Evolutionary conservation across 2,329 filamentous ascomycete species (phyloP).

Genomic region (Fusarium pininemorale): DNA sequence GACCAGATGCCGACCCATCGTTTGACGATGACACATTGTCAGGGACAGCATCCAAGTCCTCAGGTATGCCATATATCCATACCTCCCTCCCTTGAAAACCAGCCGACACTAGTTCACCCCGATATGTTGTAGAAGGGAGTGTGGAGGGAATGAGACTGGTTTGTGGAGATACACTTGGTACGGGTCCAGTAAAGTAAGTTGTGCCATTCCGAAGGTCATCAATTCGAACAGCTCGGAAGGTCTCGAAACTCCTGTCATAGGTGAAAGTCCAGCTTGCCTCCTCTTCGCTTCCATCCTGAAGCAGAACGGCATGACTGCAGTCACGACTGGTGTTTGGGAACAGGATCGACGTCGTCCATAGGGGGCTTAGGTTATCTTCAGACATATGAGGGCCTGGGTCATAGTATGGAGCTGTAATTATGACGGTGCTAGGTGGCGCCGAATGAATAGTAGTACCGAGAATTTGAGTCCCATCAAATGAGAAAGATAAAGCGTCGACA

Average conservation of each 20-base stretch:
- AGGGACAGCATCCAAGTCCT: conserved; percentile 72
- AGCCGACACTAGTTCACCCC: conserved; percentile 76
- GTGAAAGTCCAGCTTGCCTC: conserved; percentile 81
- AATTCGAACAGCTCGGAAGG: conserved; percentile 79
- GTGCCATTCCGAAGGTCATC: conserved; percentile 80
- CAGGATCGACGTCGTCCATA: conserved; percentile 88
- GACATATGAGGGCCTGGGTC: conserved; percentile 73
- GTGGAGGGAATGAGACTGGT: conserved; percentile 74
- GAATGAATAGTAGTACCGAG: conserved; percentile 77
- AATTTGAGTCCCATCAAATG: conserved; percentile 79
- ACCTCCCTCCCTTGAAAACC: conserved; percentile 77
- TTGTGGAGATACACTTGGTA: conserved; percentile 60
- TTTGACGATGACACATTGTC: conserved; percentile 48
- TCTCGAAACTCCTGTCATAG: conserved; percentile 79
- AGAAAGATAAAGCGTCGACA: conserved; percentile 79
- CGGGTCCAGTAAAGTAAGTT: conserved; percentile 80
- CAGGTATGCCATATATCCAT: conserved; percentile 82
- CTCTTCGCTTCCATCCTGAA: conserved; percentile 68
- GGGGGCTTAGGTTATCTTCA: conserved; percentile 74
- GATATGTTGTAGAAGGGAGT: conserved; percentile 72
- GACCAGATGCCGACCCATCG: conserved; percentile 36
- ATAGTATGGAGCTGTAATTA: conserved; percentile 82
- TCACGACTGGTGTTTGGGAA: conserved; percentile 84
- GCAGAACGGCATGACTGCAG: conserved; percentile 78
- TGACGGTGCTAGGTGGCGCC: conserved; percentile 74